Conservation (phyloP, 1,139 yeast species). For the Eremothecium cymbalariae region DNA sequence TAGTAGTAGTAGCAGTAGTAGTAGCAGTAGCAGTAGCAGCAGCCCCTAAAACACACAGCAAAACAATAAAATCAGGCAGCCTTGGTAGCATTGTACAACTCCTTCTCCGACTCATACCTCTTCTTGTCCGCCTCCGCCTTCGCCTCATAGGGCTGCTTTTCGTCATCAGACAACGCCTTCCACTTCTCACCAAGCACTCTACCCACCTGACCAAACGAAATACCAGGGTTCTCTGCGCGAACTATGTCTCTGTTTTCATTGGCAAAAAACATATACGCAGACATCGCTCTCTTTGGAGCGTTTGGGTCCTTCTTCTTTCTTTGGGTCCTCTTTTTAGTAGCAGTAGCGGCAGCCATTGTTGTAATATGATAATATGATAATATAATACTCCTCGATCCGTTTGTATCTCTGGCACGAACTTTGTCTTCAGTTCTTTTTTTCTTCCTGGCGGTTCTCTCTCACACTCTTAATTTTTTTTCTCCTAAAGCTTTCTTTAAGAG, state of each 20-base stretch:
- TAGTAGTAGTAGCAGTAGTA: too few species aligned
- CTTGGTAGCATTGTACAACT: slow-evolving; percentile 58
- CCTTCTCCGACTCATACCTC: slow-evolving; percentile 94
- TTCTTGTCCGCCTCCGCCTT: slow-evolving; percentile 94
- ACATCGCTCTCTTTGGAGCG: slow-evolving; percentile 97
- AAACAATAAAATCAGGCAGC: slow-evolving; percentile 11
- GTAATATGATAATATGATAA: background rate
- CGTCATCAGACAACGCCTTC: slow-evolving; percentile 79
- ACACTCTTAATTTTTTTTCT: background rate
- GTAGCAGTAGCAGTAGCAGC: too few species aligned
- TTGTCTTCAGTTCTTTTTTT: background rate
- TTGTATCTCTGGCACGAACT: background rate
- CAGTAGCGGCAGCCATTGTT: slow-evolving; percentile 36
- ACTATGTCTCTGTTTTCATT: slow-evolving; percentile 94
- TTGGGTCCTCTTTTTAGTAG: slow-evolving; percentile 32
- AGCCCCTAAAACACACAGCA: background rate
- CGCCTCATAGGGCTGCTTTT: slow-evolving; percentile 80
- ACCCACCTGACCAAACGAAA: slow-evolving; percentile 87
- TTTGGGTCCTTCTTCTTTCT: slow-evolving; percentile 66
- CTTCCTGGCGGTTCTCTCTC: background rate
- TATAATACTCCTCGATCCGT: background rate
- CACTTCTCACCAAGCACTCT: slow-evolving; percentile 90
- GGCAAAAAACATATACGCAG: slow-evolving; percentile 98
- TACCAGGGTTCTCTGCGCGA: slow-evolving; percentile 91
- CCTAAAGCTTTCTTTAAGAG: background rate